Evolutionary conservation across 2,329 filamentous ascomycete species (phyloP).

Genomic region (Aureobasidium sp.): DNA sequence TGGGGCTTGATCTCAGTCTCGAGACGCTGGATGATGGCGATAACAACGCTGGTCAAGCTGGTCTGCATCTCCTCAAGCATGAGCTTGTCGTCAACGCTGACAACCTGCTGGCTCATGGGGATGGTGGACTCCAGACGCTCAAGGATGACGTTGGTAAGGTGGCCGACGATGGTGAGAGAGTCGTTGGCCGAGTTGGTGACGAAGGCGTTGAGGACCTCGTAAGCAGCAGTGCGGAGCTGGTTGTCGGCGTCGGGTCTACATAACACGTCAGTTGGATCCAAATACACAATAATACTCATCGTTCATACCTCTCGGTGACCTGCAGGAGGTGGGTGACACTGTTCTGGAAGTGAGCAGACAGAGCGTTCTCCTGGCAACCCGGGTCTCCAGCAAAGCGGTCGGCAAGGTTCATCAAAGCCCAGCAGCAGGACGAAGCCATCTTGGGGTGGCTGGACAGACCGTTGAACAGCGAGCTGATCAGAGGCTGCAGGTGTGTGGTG

Average conservation of each 20-base stretch:
- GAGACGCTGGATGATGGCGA: constrained; percentile 83
- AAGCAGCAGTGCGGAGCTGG: constrained; percentile 85
- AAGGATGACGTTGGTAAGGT: constrained; percentile 78
- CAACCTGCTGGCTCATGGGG: constrained; percentile 82
- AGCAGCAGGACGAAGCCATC: constrained; percentile 98
- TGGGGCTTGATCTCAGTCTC: constrained; percentile 86
- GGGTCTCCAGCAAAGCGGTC: constrained; percentile 88
- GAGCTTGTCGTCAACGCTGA: constrained; percentile 93
- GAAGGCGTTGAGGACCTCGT: constrained; percentile 93
- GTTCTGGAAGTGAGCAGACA: constrained; percentile 88
- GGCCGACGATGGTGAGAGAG: constrained; percentile 69
- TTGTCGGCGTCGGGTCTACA: constrained; percentile 64
- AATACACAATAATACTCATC: not conserved
- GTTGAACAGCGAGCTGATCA: constrained; percentile 83
- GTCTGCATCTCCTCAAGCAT: constrained; percentile 97
- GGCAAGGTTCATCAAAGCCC: constrained; percentile 96
- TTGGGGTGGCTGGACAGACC: constrained; percentile 85
- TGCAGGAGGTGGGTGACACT: constrained; percentile 78
- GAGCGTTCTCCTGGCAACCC: constrained; percentile 67
- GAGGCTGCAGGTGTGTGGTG: constrained; percentile 66
- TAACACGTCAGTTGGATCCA: constrained; percentile 14
- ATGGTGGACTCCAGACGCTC: constrained; percentile 87
- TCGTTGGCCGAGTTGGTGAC: constrained; percentile 85
- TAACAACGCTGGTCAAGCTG: constrained; percentile 80
- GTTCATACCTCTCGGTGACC: constrained; percentile 62